Conservation (phyloP, 768 basidiomycete species). For the Neoboletus subvelutipes region DNA sequence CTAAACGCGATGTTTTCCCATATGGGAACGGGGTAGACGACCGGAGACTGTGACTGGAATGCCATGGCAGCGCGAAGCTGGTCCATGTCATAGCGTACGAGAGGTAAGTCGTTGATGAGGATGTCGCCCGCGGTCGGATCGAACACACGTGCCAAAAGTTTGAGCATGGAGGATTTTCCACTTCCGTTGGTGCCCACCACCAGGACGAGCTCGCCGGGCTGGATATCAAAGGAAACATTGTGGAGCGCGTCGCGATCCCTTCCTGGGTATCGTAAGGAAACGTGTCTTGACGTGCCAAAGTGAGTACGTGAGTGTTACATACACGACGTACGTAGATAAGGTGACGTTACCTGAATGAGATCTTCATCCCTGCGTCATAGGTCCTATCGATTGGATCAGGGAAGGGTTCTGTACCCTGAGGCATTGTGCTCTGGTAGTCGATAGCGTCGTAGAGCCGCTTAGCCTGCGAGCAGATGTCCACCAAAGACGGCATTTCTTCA, state of each 20-base stretch:
- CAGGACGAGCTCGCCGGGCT: constrained; percentile 31
- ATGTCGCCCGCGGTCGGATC: constrained; percentile 45
- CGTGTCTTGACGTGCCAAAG: constrained; percentile 7
- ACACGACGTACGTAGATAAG: background rate
- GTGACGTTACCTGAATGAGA: constrained; percentile 24
- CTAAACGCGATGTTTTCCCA: constrained; percentile 43
- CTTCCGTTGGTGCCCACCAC: constrained; percentile 32
- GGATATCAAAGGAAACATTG: constrained; percentile 29
- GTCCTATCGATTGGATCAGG: constrained; percentile 7
- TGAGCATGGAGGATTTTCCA: constrained; percentile 39
- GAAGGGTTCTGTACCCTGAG: constrained; percentile 20
- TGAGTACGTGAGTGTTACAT: background rate
- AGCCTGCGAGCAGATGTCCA: constrained; percentile 15
- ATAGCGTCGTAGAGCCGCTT: constrained; percentile 24
- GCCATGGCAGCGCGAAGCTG: constrained; percentile 46
- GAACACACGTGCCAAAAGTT: constrained; percentile 49
- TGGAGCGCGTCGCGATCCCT: constrained; percentile 21
- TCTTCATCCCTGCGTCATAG: constrained; percentile 24
- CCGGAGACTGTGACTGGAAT: constrained; percentile 50
- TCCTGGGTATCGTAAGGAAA: constrained; percentile 26
- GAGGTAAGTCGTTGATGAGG: constrained; percentile 42
- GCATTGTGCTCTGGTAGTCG: constrained; percentile 18
- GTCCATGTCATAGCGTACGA: constrained; percentile 36
- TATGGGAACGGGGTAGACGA: constrained; percentile 48
- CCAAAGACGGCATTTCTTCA: constrained; percentile 6